Percentiles rank a stretch among this genome's conserved stretches.
phyloP scores from a whole-genome alignment of 169 alveolate genomes.

The Cryptosporidium xiaoi region DNA sequence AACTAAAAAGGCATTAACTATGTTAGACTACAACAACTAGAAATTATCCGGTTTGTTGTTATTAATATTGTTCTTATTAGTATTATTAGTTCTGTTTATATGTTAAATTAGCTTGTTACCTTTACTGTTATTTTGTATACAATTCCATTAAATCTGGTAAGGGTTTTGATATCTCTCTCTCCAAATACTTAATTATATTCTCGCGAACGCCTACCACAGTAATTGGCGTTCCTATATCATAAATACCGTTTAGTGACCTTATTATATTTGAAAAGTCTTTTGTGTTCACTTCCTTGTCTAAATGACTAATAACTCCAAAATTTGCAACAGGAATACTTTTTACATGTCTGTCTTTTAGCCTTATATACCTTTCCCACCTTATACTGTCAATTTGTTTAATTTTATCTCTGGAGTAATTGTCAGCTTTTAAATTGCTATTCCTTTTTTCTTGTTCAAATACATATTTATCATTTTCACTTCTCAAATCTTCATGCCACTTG shows the following conservation, averaged over 20 bases:
- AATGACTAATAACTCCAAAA: slow-evolving; percentile 12
- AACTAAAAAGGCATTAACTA: background rate
- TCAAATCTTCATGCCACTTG: slow-evolving; percentile 70
- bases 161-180: slow-evolving; percentile 27
- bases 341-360: slow-evolving; percentile 57
- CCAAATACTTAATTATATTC: slow-evolving; percentile 36
- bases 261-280: slow-evolving; percentile 4
- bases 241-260: slow-evolving; percentile 2
- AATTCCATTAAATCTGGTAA: slow-evolving; percentile 57
- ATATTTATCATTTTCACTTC: slow-evolving; percentile 10
- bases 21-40: background rate
- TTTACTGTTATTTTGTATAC: background rate
- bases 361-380: slow-evolving; percentile 63
- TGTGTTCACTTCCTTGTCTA: slow-evolving; percentile 9
- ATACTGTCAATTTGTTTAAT: background rate
- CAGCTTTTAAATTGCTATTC: background rate
- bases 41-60: background rate
- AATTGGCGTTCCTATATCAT: slow-evolving; percentile 39
- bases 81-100: background rate
- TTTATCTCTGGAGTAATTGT: background rate
- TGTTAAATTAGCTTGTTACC: background rate
- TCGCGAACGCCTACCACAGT: slow-evolving; percentile 60
- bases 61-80: background rate
- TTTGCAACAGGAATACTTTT: slow-evolving; percentile 46
- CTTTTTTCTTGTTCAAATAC: background rate